Evolutionary conservation across 2,329 filamentous ascomycete genomes (phyloP), one percentile per base, ranked within the genome.

Genomic region (Didymella keratinophila): DNA sequence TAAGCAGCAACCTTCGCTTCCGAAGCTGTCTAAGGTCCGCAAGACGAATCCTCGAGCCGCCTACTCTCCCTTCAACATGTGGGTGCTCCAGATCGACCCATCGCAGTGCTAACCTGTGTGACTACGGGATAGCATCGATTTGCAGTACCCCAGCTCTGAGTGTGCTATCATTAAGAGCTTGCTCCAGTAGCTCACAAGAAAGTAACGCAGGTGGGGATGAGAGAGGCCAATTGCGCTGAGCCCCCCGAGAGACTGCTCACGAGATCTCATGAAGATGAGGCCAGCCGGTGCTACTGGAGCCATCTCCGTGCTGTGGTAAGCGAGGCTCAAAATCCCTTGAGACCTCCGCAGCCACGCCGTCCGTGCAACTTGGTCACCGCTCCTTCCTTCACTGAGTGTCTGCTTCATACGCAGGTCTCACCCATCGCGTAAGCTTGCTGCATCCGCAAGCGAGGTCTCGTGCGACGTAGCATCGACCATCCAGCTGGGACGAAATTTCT

Each of bases 401-500:
- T 50, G 44, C 48, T 43, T 9, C 37, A 43, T 25, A 2, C n/a
- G 18, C 18, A 34, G 12, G 9, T 32, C 25, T 41, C 14, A 32
- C 37, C 4, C 18, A n/a, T 16, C 16, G 2, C n/a, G 32, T 36
- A 7, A 36, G 37, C 20, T 16, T 41, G 37, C 7, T 39, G 37
- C 37, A 41, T 37, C n/a, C n/a, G 9, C 18, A 39, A 18, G 36
- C 18, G 10, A 21, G 37, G 21, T 11, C 6, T 21, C 47, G 56
- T 58, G 56, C 34, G 27, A 54, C 45, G 46, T 46, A 41, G 41
- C 27, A 51, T 45, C 32, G 20, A 54, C 50, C 46, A 14, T 42
- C 14, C 50, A 32, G 45, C 20, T 50, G 45, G 46, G 56, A 49
- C 45, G 5, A 23, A 9, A 54, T 54, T 21, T 58, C 50, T 50